These are phyloP conservation scores for Ceratocystis albifundus DNA, from an alignment of 2,329 filamentous ascomycete species.

Conservation along the genomic window DNA sequence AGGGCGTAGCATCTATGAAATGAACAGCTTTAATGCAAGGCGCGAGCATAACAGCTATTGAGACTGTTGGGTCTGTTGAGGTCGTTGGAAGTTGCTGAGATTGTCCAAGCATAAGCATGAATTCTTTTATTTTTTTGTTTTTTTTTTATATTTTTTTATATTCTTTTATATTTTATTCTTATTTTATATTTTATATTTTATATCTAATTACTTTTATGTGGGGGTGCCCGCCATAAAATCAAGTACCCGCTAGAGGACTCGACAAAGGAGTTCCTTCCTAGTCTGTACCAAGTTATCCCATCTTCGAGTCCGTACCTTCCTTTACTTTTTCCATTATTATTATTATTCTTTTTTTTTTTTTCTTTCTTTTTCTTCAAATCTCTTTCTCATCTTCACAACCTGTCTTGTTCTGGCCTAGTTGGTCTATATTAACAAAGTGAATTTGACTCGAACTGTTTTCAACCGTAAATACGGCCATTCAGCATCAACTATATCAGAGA, in stretches of 20 bases:
- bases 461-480: constrained; percentile 1
- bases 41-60: no score
- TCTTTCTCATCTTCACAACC: background rate
- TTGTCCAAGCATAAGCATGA: background rate
- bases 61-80: no score
- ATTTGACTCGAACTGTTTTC: background rate
- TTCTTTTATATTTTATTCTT: background rate
- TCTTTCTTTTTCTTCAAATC: no score
- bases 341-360: no score
- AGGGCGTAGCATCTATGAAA: no score
- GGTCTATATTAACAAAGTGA: background rate
- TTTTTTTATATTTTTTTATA: no score
- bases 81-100: background rate
- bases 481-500: background rate
- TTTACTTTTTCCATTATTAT: background rate
- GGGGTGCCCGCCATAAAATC: background rate
- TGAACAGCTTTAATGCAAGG: no score
- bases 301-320: background rate
- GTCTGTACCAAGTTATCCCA: background rate
- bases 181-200: background rate
- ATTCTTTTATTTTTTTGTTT: background rate
- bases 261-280: background rate
- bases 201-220: background rate
- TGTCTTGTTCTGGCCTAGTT: no score
- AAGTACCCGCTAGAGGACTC: no score